Base-by-base conservation (phyloP, 2,329 filamentous ascomycete species). In the Botryotinia calthae region DNA sequence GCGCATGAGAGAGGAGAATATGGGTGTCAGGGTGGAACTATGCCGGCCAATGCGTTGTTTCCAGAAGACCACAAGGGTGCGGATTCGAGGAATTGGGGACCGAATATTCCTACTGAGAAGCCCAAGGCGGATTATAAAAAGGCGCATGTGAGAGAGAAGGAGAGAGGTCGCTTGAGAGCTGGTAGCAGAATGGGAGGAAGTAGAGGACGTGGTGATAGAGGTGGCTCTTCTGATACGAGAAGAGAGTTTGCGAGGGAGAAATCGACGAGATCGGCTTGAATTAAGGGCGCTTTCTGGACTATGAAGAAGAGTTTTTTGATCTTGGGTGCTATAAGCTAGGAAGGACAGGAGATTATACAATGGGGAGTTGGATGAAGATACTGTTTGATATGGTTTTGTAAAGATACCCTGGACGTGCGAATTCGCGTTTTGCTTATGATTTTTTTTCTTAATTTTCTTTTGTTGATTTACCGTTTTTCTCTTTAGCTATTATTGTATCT, bases 1-100 rank as follows among this genome's bases (percentile, higher is more conserved):
- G 62, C 48, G 1, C 70, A 72, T 18, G 70, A 67, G 51, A 66
- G 51, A 6, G 62, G 61, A 14, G 31, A 44, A 20, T 67, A 72
- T 40, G 70, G 70, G 1, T 65, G 63, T 37, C 34, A 16, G 34
- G 62, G 54, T 22, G 62, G 51, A 8, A 37, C 28, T 22, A n/a
- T 54, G 46, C 44, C 70, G 6, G 10, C 4, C 10, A 58, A 42
- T 31, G 65, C 48, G 1, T 22, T 18, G 12, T 68, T 68, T 40
- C 37, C 65, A 10, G 16, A 5, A 9, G 34, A n/a, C 2, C 65
- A 56, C 10, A 14, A 22, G 34, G 65, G 65, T 8, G 65, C 34
- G 2, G 48, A 68, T 42, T 3, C 22, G 65, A 56, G 37, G 5
- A 68, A 68, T 56, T 56, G 65, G 65, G 37, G 25, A 0, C 37